Conservation (phyloP, 345 rosid genomes). For the Gossypium arboreum region DNA sequence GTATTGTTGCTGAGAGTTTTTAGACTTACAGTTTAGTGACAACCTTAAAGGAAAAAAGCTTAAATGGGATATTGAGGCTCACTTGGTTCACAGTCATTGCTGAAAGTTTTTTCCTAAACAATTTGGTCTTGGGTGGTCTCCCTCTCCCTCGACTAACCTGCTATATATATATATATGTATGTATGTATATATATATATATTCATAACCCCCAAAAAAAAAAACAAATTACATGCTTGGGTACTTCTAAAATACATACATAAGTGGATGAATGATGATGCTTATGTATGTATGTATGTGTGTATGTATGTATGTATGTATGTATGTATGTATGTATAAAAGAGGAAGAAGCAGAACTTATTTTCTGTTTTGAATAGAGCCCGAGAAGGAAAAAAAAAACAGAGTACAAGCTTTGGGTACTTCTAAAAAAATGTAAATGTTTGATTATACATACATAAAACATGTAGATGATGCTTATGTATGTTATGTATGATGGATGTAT, state of each 20-base stretch:
- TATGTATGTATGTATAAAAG: background rate
- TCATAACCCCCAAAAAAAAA: background rate
- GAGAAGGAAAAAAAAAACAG: too few relatives aligned
- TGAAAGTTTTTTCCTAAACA: background rate
- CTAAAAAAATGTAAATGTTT: too few relatives aligned
- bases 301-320: background rate
- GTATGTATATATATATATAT: background rate
- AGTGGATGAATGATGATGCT: background rate
- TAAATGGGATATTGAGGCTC: background rate
- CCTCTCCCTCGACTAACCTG: conserved; percentile 10
- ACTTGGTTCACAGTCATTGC: background rate
- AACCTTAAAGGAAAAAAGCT: background rate
- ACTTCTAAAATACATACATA: background rate
- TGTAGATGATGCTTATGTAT: too few relatives aligned
- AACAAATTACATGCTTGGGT: background rate
- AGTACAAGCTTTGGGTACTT: too few relatives aligned
- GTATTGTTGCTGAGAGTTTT: too few relatives aligned
- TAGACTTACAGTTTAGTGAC: background rate
- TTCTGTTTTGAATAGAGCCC: too few relatives aligned
- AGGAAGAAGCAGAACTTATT: too few relatives aligned
- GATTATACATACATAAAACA: too few relatives aligned
- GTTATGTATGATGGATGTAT: too few relatives aligned
- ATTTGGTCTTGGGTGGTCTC: conserved; percentile 2
- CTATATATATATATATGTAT: background rate
- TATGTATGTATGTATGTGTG: background rate